These are phyloP conservation scores for Echeveria elegans DNA, from an alignment of 164 flowering plant species.

Conservation along the genomic window DNA sequence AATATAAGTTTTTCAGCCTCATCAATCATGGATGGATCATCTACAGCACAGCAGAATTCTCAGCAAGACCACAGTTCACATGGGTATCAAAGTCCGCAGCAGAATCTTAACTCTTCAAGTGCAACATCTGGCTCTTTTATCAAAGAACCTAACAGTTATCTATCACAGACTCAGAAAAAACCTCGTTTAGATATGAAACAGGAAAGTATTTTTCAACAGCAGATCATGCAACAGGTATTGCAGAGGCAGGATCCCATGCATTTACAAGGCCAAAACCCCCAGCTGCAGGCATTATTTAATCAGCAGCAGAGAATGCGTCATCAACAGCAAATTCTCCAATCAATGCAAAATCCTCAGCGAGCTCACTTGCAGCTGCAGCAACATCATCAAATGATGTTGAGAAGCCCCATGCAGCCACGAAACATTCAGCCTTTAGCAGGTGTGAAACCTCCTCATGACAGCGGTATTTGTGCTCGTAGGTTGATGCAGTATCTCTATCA, in stretches of 20 bases:
- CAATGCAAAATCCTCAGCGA: slow-evolving; percentile 68
- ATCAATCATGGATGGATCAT: slow-evolving; percentile 71
- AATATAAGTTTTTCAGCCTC: slow-evolving; percentile 82
- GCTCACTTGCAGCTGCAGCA: slow-evolving; percentile 62
- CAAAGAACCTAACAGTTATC: slow-evolving; percentile 44
- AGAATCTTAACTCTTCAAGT: slow-evolving; percentile 44
- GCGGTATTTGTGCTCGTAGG: slow-evolving; percentile 86
- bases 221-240: slow-evolving; percentile 67
- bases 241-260: slow-evolving; percentile 73
- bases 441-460: slow-evolving; percentile 63
- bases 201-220: slow-evolving; percentile 74
- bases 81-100: slow-evolving; percentile 46
- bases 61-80: slow-evolving; percentile 59
- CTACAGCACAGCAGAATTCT: slow-evolving; percentile 55
- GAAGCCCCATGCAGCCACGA: slow-evolving; percentile 64
- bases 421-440: slow-evolving; percentile 41
- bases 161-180: slow-evolving; percentile 67
- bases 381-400: slow-evolving; percentile 51
- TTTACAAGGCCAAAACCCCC: slow-evolving; percentile 62
- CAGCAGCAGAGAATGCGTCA: slow-evolving; percentile 82
- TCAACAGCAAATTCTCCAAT: slow-evolving; percentile 65
- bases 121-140: slow-evolving; percentile 55
- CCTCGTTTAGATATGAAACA: slow-evolving; percentile 75
- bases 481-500: slow-evolving; percentile 95
- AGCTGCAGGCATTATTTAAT: slow-evolving; percentile 67